A percentile compares a stretch with the other conserved stretches of the same genome.
Conservation (phyloP, 2,329 filamentous ascomycete genomes). For the Sphaceloma murrayae region DNA sequence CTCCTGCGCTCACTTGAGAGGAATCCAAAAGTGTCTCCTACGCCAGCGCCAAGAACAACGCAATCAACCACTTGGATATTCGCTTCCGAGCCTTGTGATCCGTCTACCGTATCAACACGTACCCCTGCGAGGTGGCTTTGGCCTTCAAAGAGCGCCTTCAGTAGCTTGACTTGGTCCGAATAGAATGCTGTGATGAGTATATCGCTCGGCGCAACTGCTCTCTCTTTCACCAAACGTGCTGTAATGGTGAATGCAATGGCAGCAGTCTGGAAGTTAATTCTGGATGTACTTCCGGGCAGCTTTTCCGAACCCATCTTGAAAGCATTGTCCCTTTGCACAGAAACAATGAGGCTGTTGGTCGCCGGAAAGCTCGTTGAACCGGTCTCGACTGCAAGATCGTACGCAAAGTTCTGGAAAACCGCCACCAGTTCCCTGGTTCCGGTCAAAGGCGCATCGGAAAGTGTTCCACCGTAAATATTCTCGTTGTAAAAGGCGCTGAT, state of each 20-base stretch:
- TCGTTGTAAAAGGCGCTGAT: not conserved
- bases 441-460: not conserved
- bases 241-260: not conserved
- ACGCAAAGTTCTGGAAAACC: not conserved
- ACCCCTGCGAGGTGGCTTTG: not conserved
- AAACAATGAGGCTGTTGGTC: not conserved
- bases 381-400: too few species aligned
- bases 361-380: too few species aligned
- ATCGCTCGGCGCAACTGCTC: not conserved
- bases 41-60: not conserved
- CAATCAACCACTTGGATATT: not conserved
- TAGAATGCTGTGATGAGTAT: not conserved
- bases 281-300: not conserved
- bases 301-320: not conserved
- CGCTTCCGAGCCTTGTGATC: not conserved
- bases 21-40: not conserved
- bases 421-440: not conserved
- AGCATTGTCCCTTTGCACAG: not conserved
- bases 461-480: not conserved
- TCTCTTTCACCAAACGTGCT: not conserved
- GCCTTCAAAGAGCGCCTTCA: not conserved
- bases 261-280: not conserved
- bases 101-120: not conserved
- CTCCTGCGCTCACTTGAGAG: not conserved
- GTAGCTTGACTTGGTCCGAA: not conserved